These are phyloP conservation scores for Arthrobotrys iridis DNA, from an alignment of 2,329 filamentous ascomycete genomes.

Conservation along the genomic window DNA sequence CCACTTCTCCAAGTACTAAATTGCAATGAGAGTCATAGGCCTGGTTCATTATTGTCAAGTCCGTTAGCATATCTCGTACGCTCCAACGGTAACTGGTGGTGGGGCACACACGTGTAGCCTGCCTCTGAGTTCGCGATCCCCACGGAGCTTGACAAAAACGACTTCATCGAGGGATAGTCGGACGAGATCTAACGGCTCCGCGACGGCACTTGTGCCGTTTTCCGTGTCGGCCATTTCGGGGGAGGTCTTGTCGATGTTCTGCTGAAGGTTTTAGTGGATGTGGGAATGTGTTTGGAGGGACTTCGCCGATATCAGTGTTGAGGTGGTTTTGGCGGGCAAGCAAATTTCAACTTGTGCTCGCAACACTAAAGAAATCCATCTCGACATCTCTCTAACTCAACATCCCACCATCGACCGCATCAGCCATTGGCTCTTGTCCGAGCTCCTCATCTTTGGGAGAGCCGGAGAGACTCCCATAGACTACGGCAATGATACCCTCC, in stretches of 20 bases:
- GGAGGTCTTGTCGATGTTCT: slow-evolving; percentile 32
- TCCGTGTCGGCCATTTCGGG: slow-evolving; percentile 80
- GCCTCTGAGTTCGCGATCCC: slow-evolving; percentile 94
- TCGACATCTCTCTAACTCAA: neutral
- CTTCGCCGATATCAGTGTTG: slow-evolving; percentile 14
- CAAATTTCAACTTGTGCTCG: slow-evolving; percentile 35
- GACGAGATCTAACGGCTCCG: slow-evolving; percentile 95
- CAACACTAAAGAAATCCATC: slow-evolving; percentile 32
- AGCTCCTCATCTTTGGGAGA: slow-evolving; percentile 29
- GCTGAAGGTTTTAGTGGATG: slow-evolving; percentile 19
- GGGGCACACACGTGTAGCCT: slow-evolving; percentile 81
- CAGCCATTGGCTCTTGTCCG: slow-evolving; percentile 2
- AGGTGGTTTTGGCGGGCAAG: slow-evolving; percentile 31
- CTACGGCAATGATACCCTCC: slow-evolving; percentile 46
- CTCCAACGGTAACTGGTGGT: neutral
- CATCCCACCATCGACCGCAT: neutral
- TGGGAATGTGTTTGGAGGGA: slow-evolving; percentile 12
- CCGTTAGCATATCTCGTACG: neutral
- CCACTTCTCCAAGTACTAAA: slow-evolving; percentile 91
- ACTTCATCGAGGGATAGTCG: slow-evolving; percentile 93
- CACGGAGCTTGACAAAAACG: slow-evolving; percentile 95
- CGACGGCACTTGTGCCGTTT: slow-evolving; percentile 73
- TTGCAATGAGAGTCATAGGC: slow-evolving; percentile 99
- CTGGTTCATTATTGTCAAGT: slow-evolving; percentile 64
- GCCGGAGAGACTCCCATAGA: slow-evolving; percentile 27